These are phyloP conservation scores for Aspergillus costaricaensis DNA, from an alignment of 2,329 filamentous ascomycete genomes.

Conservation along the genomic window DNA sequence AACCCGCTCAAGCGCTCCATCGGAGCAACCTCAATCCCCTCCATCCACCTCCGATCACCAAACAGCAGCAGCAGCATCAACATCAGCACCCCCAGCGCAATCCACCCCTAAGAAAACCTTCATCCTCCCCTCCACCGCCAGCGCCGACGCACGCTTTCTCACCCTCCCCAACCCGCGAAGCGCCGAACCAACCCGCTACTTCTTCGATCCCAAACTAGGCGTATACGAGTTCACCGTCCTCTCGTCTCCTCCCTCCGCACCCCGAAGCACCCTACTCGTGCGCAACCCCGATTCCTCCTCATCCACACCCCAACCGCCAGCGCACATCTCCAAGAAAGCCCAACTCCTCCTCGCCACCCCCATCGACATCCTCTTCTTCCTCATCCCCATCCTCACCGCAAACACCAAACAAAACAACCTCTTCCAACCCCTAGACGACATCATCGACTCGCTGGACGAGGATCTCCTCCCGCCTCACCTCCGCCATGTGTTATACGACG, in stretches of 20 bases:
- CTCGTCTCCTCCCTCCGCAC: slow-evolving; percentile 51
- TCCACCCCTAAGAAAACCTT: slow-evolving; percentile 52
- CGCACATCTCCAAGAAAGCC: slow-evolving; percentile 65
- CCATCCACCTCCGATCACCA: slow-evolving; percentile 21
- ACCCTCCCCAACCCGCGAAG: slow-evolving; percentile 58
- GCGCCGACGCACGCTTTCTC: slow-evolving; percentile 56
- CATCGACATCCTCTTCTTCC: slow-evolving; percentile 80
- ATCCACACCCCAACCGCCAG: slow-evolving; percentile 28
- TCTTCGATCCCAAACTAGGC: slow-evolving; percentile 60
- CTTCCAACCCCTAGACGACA: slow-evolving; percentile 53
- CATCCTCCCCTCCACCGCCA: slow-evolving; percentile 57
- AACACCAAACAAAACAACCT: slow-evolving; percentile 36
- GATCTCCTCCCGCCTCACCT: slow-evolving; percentile 39
- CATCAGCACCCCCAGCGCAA: slow-evolving; percentile 18
- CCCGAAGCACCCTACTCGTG: slow-evolving; percentile 59
- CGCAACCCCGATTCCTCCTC: slow-evolving; percentile 20
- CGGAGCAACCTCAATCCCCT: slow-evolving; percentile 3
- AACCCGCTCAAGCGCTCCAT: slow-evolving; percentile 30
- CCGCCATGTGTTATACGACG: slow-evolving; percentile 43
- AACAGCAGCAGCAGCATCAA: slow-evolving; percentile 15
- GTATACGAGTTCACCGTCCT: slow-evolving; percentile 64
- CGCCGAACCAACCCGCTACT: slow-evolving; percentile 52
- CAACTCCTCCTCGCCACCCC: slow-evolving; percentile 82
- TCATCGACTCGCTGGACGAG: slow-evolving; percentile 49
- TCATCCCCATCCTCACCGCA: slow-evolving; percentile 69